Percentiles rank a stretch among this genome's conserved stretches.
These are phyloP conservation scores for Eucalyptus urophylla DNA, from an alignment of 345 rosid species.

Conservation along the genomic window DNA sequence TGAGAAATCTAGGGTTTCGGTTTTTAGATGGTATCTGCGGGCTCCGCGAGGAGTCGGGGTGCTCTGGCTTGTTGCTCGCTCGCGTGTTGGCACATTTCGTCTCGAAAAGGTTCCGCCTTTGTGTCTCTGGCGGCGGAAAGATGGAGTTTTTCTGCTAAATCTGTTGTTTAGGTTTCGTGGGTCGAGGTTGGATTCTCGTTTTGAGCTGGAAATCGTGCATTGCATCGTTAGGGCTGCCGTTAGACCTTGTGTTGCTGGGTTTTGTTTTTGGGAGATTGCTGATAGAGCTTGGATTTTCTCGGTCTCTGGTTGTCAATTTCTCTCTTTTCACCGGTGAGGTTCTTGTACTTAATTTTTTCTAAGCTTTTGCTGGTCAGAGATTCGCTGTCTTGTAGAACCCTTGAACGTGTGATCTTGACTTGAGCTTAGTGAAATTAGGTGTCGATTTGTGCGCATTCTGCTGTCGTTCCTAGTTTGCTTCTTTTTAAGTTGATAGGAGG, in stretches of 20 bases:
- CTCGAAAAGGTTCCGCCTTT: not conserved
- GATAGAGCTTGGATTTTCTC: not conserved
- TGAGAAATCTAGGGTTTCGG: conserved; percentile 31
- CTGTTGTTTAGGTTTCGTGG: not conserved
- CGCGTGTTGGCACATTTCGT: not conserved
- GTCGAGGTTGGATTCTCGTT: not conserved
- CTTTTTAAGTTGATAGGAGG: not conserved
- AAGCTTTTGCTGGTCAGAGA: not conserved
- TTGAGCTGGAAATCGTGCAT: not conserved
- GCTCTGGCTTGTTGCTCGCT: not conserved
- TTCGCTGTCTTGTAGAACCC: not conserved
- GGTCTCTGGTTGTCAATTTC: not conserved
- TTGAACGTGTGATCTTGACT: not conserved
- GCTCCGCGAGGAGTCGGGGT: not conserved
- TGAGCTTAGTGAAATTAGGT: not conserved
- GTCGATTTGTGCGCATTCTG: not conserved
- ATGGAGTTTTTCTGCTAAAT: not conserved
- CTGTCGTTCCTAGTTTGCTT: not conserved
- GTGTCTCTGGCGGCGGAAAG: not conserved
- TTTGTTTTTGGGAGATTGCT: not conserved
- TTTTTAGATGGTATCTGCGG: not conserved
- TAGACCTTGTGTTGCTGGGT: not conserved
- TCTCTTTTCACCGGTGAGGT: not conserved
- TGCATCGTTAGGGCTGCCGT: not conserved
- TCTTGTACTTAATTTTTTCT: not conserved